Evolutionary conservation across 2,329 filamentous ascomycete species (phyloP).

Genomic region (Amphichorda felina): DNA sequence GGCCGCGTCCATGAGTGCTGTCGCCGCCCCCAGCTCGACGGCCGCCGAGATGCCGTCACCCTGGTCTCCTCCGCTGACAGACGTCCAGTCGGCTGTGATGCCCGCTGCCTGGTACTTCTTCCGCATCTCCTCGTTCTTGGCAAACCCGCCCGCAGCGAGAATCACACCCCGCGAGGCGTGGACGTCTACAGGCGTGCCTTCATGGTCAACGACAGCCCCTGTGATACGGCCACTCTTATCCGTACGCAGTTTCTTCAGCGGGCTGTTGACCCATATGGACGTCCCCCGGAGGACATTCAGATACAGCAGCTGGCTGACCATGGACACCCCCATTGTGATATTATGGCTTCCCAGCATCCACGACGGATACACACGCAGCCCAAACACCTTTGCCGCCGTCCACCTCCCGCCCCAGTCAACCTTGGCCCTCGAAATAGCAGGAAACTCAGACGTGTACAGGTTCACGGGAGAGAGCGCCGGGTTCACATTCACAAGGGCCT

Average conservation of each 20-base stretch:
- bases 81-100: conserved; percentile 13
- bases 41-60: conserved; percentile 10
- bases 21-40: conserved; percentile 14
- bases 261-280: conserved; percentile 6
- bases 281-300: conserved; percentile 5
- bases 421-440: conserved; percentile 6
- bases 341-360: conserved; percentile 6
- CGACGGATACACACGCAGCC: conserved; percentile 3
- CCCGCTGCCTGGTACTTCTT: conserved; percentile 9
- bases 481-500: conserved; percentile 3
- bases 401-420: conserved; percentile 4
- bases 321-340: conserved; percentile 11
- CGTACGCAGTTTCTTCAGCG: conserved; percentile 7
- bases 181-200: conserved; percentile 10
- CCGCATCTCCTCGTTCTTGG: conserved; percentile 16
- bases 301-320: conserved; percentile 11
- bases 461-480: conserved; percentile 1
- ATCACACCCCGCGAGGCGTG: conserved; percentile 16
- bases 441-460: conserved; percentile 6
- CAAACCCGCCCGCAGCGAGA: conserved; percentile 22
- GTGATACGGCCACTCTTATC: conserved; percentile 9
- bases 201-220: conserved; percentile 9
- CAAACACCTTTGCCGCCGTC: conserved; percentile 5
- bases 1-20: conserved; percentile 13
- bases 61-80: conserved; percentile 11